Evolutionary conservation across 1,139 yeast species (phyloP).

Genomic region (Pichia sp.): DNA sequence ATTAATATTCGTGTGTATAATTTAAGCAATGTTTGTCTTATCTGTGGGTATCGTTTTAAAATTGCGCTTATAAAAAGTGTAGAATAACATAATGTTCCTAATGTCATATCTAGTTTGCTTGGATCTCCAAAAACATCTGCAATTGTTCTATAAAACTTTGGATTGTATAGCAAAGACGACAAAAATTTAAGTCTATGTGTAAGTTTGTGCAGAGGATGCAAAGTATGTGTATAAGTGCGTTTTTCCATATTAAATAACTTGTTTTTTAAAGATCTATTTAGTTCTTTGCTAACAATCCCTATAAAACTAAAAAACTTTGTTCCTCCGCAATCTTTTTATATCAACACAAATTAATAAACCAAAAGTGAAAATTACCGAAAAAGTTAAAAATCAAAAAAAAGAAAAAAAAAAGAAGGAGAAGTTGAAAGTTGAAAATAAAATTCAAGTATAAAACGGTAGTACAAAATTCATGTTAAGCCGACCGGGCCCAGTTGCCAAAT

Average conservation of each 20-base stretch:
- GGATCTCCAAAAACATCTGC: constrained; percentile 23
- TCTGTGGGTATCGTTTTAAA: constrained; percentile 20
- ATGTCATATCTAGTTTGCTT: constrained; percentile 24
- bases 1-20: neutral
- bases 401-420: too few species aligned
- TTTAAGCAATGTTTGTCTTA: neutral
- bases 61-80: constrained; percentile 26
- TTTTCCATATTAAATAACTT: neutral
- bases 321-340: too few species aligned
- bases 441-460: too few species aligned
- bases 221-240: neutral
- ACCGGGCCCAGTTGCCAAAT: too few species aligned
- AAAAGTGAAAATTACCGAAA: too few species aligned
- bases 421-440: too few species aligned
- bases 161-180: constrained; percentile 21
- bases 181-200: constrained; percentile 32
- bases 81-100: constrained; percentile 30
- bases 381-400: too few species aligned
- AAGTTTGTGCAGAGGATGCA: neutral
- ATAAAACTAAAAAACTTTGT: too few species aligned
- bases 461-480: too few species aligned
- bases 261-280: too few species aligned
- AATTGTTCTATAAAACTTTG: constrained; percentile 25
- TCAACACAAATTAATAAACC: too few species aligned
- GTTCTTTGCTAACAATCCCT: too few species aligned